Evolutionary conservation across 2,329 filamentous ascomycete species (phyloP).

Genomic region (Diaporthe ilicicola): DNA sequence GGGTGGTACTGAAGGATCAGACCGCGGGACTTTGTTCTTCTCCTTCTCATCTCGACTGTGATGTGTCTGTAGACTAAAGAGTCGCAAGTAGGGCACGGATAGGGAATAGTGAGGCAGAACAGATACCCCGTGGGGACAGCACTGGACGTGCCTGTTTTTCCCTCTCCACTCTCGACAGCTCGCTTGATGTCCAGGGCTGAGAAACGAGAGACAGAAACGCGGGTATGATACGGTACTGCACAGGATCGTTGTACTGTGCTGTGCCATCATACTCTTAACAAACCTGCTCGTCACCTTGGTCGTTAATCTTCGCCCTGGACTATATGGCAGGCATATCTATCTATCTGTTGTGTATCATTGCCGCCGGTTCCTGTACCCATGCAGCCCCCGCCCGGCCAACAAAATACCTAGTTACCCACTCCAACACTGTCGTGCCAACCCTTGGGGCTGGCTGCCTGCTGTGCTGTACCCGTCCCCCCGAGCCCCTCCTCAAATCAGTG

Average conservation of each 20-base stretch:
- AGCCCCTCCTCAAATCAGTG: not conserved
- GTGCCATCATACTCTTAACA: not conserved
- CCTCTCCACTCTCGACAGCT: not conserved
- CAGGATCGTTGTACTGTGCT: not conserved
- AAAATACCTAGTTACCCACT: not conserved
- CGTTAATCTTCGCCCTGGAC: not conserved
- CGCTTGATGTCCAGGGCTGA: not conserved
- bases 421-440: not conserved
- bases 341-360: not conserved
- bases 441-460: too few relatives aligned
- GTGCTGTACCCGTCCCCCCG: not conserved
- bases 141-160: not conserved
- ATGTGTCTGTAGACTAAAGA: too few relatives aligned
- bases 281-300: constrained; percentile 10
- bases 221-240: not conserved
- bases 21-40: not conserved
- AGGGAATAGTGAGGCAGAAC: too few relatives aligned
- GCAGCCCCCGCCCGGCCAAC: not conserved
- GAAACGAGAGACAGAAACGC: not conserved
- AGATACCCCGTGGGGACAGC: constrained; percentile 12
- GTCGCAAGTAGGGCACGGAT: too few relatives aligned
- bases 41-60: not conserved
- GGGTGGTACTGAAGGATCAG: not conserved
- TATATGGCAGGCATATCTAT: not conserved
- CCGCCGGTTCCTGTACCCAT: not conserved